Base-by-base conservation (phyloP, 768 basidiomycete genomes). In the Sistotremastrum suecicum region DNA sequence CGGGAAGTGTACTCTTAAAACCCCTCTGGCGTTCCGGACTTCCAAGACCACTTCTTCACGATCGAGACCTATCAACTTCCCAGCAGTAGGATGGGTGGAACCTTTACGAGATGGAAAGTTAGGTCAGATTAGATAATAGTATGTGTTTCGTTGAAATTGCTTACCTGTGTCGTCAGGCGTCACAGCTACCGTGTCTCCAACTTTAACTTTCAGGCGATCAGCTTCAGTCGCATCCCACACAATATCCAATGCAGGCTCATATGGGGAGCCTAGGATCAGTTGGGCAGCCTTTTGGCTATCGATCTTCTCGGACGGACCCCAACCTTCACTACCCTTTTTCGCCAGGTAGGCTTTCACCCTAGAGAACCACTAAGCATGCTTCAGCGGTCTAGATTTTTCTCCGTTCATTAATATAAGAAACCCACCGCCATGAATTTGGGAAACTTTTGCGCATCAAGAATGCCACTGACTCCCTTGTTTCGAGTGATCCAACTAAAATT, bases 1-100 rank as follows among this genome's bases (percentile, higher is more conserved):
- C 34, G 78, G 76, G 56, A 78, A 78, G 58, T 78, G 76, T 45
- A 65, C 69, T 39, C 67, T 65, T 12, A 74, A 49, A 5, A 56
- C 48, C 4, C 69, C 70, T n/a, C 59, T 57, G 0, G 58, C 49
- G 2, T 65, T 69, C 39, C 61, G 50, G 0, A 70, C 65, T 54
- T 76, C 70, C 33, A 80, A 54, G 1, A 71, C 68, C 11, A 68
- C 56, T 51, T 77, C 70, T 51, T 72, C 69, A 34, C 54, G 58
- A 54, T 63, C 72, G 31, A 77, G 60, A 0, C 64, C 69, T 7
- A 78, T 62, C 7, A 80, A 63, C 46, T 62, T 72, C 7, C 76
- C 77, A 5, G 54, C 45, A 1, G 75, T 76, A 2, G 66, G 66
- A 40, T 66, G 65, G 37, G 20, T 20, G 20, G 20, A 20, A 2